These are phyloP conservation scores for Beauveria rudraprayagi DNA, from an alignment of 2,329 filamentous ascomycete genomes.

Conservation along the genomic window DNA sequence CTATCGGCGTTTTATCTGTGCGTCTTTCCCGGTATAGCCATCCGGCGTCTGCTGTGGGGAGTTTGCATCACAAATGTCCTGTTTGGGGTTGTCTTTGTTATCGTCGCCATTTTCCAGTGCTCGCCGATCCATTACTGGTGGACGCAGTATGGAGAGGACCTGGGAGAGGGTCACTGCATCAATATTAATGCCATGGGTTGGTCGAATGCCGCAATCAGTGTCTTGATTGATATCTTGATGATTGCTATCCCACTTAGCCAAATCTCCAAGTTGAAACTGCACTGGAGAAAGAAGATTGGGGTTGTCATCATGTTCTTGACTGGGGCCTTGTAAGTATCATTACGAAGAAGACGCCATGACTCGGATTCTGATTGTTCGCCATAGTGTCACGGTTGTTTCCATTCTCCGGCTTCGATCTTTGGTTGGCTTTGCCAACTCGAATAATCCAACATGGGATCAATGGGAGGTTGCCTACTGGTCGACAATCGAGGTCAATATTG, in stretches of 20 bases:
- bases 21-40: slow-evolving; percentile 37
- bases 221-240: slow-evolving; percentile 44
- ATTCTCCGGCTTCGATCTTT: slow-evolving; percentile 16
- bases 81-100: slow-evolving; percentile 33
- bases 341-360: background rate
- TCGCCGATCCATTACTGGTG: slow-evolving; percentile 44
- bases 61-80: slow-evolving; percentile 31
- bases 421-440: slow-evolving; percentile 14
- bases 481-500: slow-evolving; percentile 17
- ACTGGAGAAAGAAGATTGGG: slow-evolving; percentile 41
- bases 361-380: background rate
- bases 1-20: slow-evolving; percentile 48
- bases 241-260: slow-evolving; percentile 41
- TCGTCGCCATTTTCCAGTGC: slow-evolving; percentile 43
- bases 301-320: slow-evolving; percentile 43
- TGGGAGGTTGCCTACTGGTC: slow-evolving; percentile 16
- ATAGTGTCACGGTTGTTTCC: slow-evolving; percentile 17
- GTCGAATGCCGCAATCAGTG: slow-evolving; percentile 45
- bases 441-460: slow-evolving; percentile 17
- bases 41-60: slow-evolving; percentile 34
- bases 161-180: slow-evolving; percentile 35
- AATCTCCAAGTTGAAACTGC: slow-evolving; percentile 32
- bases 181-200: slow-evolving; percentile 41
- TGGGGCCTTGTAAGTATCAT: slow-evolving; percentile 33
- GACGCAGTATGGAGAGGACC: slow-evolving; percentile 41